These are phyloP conservation scores for Cytospora chrysosperma DNA, from an alignment of 2,329 filamentous ascomycete species.

Conservation along the genomic window DNA sequence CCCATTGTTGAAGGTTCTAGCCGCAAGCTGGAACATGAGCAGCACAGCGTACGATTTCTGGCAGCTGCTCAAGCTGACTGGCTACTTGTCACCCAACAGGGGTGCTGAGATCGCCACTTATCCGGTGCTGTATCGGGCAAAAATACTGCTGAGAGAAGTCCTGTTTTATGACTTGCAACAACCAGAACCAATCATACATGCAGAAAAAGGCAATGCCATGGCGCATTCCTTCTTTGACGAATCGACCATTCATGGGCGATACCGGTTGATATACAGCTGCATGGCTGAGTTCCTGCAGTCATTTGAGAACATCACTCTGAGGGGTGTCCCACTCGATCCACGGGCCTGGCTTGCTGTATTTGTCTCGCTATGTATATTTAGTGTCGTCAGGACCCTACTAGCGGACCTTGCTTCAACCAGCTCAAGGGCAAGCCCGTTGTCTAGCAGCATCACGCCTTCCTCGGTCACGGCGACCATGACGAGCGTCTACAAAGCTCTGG, in stretches of 20 bases:
- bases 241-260: constrained; percentile 47
- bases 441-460: background rate
- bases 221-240: constrained; percentile 40
- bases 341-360: constrained; percentile 53
- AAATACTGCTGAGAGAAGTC: constrained; percentile 54
- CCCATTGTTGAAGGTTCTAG: constrained; percentile 50
- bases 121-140: constrained; percentile 53
- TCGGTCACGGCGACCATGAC: constrained; percentile 41
- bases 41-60: constrained; percentile 52
- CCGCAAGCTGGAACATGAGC: constrained; percentile 51
- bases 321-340: constrained; percentile 39
- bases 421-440: constrained; percentile 23
- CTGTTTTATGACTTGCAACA: constrained; percentile 55
- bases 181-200: constrained; percentile 44
- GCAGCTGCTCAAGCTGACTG: constrained; percentile 51
- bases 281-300: constrained; percentile 52
- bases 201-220: constrained; percentile 36
- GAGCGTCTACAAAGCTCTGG: constrained; percentile 51
- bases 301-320: constrained; percentile 47
- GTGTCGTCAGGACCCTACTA: constrained; percentile 52
- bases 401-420: constrained; percentile 42
- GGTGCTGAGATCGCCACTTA: constrained; percentile 48
- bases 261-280: constrained; percentile 49
- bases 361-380: constrained; percentile 59
- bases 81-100: constrained; percentile 48